phyloP scores from a whole-genome alignment of 2,329 filamentous ascomycete genomes.

The Ploettnerulaceae sp. region DNA sequence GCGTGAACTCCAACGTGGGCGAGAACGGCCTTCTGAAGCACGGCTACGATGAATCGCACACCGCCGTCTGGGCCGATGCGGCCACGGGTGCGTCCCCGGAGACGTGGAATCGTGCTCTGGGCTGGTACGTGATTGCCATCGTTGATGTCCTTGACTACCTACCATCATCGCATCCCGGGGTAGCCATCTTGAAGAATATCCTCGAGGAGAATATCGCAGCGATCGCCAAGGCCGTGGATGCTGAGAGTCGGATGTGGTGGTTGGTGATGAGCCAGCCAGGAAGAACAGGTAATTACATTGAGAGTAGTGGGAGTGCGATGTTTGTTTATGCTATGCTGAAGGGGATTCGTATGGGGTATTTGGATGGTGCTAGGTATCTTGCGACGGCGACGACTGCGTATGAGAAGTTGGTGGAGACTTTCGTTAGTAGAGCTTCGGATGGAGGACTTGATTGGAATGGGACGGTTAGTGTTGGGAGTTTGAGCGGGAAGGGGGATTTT shows the following conservation, averaged over 20 bases:
- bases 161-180: constrained; percentile 19
- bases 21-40: constrained; percentile 32
- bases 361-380: constrained; percentile 20
- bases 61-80: constrained; percentile 35
- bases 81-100: constrained; percentile 36
- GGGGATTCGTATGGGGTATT: constrained; percentile 35
- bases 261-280: constrained; percentile 34
- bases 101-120: constrained; percentile 37
- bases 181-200: constrained; percentile 6
- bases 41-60: constrained; percentile 36
- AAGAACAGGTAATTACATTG: constrained; percentile 35
- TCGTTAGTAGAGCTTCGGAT: constrained; percentile 12
- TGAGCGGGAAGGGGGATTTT: constrained; percentile 22
- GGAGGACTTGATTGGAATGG: constrained; percentile 25
- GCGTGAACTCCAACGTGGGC: constrained; percentile 19
- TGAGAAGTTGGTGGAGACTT: constrained; percentile 21
- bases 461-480: constrained; percentile 24
- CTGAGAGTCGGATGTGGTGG: constrained; percentile 36
- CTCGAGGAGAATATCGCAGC: constrained; percentile 13
- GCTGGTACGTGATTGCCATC: constrained; percentile 38
- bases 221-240: constrained; percentile 20
- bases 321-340: constrained; percentile 38
- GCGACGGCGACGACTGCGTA: constrained; percentile 21
- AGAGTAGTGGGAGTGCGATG: constrained; percentile 37
- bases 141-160: constrained; percentile 36